A percentile compares a stretch with the other conserved stretches of the same genome.
phyloP scores from a whole-genome alignment of 768 basidiomycete species.

The Auriculariales sp. region DNA sequence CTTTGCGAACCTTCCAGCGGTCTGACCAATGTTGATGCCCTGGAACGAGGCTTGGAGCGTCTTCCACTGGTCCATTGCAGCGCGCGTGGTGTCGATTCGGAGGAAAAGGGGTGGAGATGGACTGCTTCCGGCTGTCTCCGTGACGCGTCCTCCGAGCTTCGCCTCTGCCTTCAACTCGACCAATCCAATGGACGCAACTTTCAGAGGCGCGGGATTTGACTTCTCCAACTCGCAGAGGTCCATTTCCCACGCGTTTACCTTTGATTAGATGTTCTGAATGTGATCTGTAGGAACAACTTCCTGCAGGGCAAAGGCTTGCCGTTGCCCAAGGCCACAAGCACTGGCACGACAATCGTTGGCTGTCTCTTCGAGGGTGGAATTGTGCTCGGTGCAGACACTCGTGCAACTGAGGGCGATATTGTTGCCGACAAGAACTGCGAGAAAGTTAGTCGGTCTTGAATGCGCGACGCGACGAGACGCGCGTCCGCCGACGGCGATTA shows the following conservation, averaged over 20 bases:
- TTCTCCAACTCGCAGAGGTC: slow-evolving; percentile 67
- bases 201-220: slow-evolving; percentile 42
- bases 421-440: slow-evolving; percentile 99
- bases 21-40: slow-evolving; percentile 57
- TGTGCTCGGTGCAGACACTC: slow-evolving; percentile 89
- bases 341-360: slow-evolving; percentile 96
- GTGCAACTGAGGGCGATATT: slow-evolving; percentile 87
- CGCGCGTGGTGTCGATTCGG: not conserved
- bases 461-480: not conserved
- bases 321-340: slow-evolving; percentile 75
- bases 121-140: not conserved
- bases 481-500: not conserved
- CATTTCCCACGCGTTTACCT: slow-evolving; percentile 2
- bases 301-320: slow-evolving; percentile 54
- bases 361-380: slow-evolving; percentile 87
- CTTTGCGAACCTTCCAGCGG: slow-evolving; percentile 62
- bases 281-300: slow-evolving; percentile 47
- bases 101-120: not conserved
- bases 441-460: slow-evolving; percentile 47
- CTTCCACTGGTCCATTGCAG: slow-evolving; percentile 40
- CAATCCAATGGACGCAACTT: slow-evolving; percentile 5
- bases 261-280: not conserved
- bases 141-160: not conserved
- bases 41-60: slow-evolving; percentile 25
- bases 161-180: not conserved